Base-by-base conservation (phyloP, 306 rosid species). In the Phaseolus lunatus region DNA sequence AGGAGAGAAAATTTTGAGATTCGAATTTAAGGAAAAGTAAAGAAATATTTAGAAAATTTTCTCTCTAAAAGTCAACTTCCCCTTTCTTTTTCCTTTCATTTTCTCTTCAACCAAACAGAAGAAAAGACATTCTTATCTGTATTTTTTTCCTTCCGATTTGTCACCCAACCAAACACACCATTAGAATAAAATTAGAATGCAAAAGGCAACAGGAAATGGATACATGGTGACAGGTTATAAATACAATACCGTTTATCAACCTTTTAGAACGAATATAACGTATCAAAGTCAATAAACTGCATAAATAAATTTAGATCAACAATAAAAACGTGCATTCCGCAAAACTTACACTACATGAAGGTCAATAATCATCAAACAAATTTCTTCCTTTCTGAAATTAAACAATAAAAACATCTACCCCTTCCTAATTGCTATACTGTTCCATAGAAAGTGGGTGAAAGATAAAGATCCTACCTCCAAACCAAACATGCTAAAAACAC, bases 221-320 rank as follows among this genome's bases (percentile, higher is more conserved):
- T 7, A 18, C 5, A 41, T 24, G 43, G 53, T 63, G 18, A 56
- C 33, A 39, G 33, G 47, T 9, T 41, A 43, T 12, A 11, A 12
- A 53, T 44, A 48, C 15, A 54, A 56, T 54, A 61, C 68, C 45
- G 44, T 37, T 62, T 58, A 31, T 47, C 50, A 64, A 16, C 48
- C 52, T 49, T 63, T 43, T 47, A 16, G 66, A 29, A 29, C 4
- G 41, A 65, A 75, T 23, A 33, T n/a, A 56, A 61, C 66, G 64
- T 22, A 79, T 50, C 67, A 58, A 77, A 26, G 70, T 72, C 26
- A 71, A 76, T 57, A 74, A 73, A 80, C 22, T 27, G 64, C 66
- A 70, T 18, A 53, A 33, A 72, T 23, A 71, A 18, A 61, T 58
- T 53, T 68, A 43, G 59, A 68, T 67, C 58, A 59, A 65, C 41